Conservation (phyloP, 2,329 filamentous ascomycete species). For the Aspergillus sp. region DNA sequence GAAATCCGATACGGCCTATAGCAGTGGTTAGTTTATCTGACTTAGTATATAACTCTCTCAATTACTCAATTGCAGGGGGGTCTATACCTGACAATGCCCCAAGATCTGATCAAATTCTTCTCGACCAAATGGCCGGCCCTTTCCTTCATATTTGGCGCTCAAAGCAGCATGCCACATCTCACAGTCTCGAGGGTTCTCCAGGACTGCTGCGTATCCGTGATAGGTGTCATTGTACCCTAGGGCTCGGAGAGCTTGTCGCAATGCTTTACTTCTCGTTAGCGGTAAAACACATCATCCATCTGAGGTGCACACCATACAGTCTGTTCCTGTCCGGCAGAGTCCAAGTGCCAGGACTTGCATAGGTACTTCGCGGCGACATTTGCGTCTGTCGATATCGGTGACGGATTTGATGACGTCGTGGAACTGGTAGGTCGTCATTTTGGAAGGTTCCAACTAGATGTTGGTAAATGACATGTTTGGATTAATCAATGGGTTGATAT, state of each 20-base stretch:
- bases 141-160: slow-evolving; percentile 7
- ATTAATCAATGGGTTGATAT: no score
- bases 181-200: slow-evolving; percentile 11
- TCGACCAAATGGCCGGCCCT: neutral
- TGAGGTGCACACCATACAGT: no score
- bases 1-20: slow-evolving; percentile 27
- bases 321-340: slow-evolving; percentile 28
- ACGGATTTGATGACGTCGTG: no score
- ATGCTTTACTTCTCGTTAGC: slow-evolving; percentile 14
- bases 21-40: no score
- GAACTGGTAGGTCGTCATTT: no score
- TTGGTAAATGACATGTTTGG: no score
- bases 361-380: slow-evolving; percentile 1
- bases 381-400: neutral
- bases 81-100: slow-evolving; percentile 5
- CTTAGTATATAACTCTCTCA: no score
- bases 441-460: no score
- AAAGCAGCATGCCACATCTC: slow-evolving; percentile 5
- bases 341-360: slow-evolving; percentile 30
- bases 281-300: no score
- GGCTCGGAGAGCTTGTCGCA: slow-evolving; percentile 27
- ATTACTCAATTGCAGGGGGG: no score
- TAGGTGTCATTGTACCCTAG: slow-evolving; percentile 30
- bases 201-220: slow-evolving; percentile 23
- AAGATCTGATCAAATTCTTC: slow-evolving; percentile 16